These are phyloP conservation scores for Verticillium albo-atrum DNA, from an alignment of 2,329 filamentous ascomycete species.

Conservation along the genomic window DNA sequence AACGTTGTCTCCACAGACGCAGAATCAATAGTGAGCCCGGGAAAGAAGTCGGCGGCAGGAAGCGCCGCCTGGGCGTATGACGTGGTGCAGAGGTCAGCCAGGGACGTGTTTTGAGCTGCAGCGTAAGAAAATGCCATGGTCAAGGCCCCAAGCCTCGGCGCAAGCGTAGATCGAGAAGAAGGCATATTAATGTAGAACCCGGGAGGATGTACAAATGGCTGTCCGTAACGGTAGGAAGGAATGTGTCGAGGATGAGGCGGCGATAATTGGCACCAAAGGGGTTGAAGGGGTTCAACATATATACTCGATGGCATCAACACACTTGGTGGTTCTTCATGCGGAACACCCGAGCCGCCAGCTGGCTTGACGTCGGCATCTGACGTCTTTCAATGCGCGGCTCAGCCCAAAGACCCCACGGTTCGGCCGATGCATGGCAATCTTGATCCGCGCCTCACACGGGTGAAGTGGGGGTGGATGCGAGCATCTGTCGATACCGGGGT, in stretches of 20 bases:
- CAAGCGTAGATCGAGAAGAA: not conserved
- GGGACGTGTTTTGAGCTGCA: conserved; percentile 11
- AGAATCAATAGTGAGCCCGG: conserved; percentile 20
- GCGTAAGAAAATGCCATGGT: conserved; percentile 1
- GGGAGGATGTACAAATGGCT: not conserved
- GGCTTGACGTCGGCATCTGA: not conserved
- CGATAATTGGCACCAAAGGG: no score
- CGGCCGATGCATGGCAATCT: not conserved
- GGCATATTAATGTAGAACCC: not conserved
- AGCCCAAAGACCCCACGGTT: not conserved
- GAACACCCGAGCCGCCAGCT: not conserved
- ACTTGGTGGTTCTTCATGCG: not conserved
- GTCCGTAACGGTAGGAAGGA: no score
- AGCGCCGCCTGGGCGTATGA: conserved; percentile 16
- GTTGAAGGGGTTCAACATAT: no score
- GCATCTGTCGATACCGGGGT: not conserved
- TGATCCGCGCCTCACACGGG: not conserved
- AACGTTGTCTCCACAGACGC: conserved; percentile 20
- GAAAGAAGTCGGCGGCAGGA: conserved; percentile 15
- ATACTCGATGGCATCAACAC: no score
- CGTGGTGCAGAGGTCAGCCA: conserved; percentile 14
- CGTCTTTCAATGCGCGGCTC: not conserved
- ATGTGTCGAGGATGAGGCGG: not conserved
- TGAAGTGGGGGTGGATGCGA: not conserved
- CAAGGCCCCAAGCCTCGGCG: not conserved